These are phyloP conservation scores for Wickerhamomyces xylosicus DNA, from an alignment of 805 yeast species.

Conservation along the genomic window DNA sequence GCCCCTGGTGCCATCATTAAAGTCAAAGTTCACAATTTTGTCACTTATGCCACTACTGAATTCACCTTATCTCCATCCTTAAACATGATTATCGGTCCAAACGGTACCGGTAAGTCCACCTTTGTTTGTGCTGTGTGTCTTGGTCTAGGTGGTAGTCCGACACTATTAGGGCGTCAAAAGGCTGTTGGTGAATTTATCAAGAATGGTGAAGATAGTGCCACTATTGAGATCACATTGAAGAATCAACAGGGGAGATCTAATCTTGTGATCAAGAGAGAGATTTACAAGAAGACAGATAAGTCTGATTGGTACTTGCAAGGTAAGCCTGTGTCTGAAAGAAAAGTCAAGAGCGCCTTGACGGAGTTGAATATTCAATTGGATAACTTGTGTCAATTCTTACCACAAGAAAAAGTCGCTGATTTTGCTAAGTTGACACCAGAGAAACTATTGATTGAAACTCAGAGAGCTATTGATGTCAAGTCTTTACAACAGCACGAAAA, in stretches of 20 bases:
- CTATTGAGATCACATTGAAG: conserved; percentile 26
- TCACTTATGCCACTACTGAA: conserved; percentile 60
- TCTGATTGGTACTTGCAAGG: conserved; percentile 46
- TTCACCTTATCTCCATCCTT: conserved; percentile 72
- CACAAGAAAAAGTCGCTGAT: conserved; percentile 91
- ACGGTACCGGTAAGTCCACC: conserved; percentile 93
- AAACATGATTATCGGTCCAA: conserved; percentile 92
- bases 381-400: conserved; percentile 86
- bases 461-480: conserved; percentile 64
- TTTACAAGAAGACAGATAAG: conserved; percentile 23
- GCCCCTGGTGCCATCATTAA: conserved; percentile 40
- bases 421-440: conserved; percentile 79
- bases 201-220: conserved; percentile 36
- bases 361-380: conserved; percentile 72
- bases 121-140: conserved; percentile 87
- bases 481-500: conserved; percentile 46
- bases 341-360: conserved; percentile 34
- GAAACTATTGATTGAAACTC: conserved; percentile 63
- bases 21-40: conserved; percentile 52
- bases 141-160: conserved; percentile 76
- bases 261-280: conserved; percentile 29
- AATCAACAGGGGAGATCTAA: conserved; percentile 27
- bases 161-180: conserved; percentile 58
- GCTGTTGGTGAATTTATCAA: conserved; percentile 61
- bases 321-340: conserved; percentile 27